A percentile compares a stretch with the other conserved stretches of the same genome.
phyloP scores from a whole-genome alignment of 352 stramenopile species.

The Halophytophthora polymorphica region DNA sequence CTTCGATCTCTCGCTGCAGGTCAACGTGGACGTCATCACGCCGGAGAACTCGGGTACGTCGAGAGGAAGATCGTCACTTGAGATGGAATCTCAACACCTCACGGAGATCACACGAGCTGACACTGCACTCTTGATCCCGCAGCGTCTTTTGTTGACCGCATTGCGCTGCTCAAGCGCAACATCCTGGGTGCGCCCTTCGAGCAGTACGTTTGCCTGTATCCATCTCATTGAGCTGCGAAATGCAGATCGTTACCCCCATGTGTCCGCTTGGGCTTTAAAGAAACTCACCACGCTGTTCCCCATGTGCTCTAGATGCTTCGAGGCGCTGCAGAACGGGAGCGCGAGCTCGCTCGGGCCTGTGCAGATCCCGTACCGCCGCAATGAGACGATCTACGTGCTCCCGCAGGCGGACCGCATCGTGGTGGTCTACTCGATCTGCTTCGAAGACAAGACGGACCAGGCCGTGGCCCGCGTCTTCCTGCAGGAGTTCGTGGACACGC shows the following conservation, averaged over 20 bases:
- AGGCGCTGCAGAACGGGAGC: constrained; percentile 66
- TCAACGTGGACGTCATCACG: constrained; percentile 77
- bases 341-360: constrained; percentile 51
- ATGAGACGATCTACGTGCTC: constrained; percentile 86
- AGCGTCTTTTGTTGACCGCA: constrained; percentile 72
- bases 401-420: constrained; percentile 87
- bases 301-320: constrained; percentile 46
- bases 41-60: constrained; percentile 56
- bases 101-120: not conserved
- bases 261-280: too few relatives aligned
- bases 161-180: constrained; percentile 82
- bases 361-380: constrained; percentile 84
- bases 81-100: not conserved
- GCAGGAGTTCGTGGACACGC: constrained; percentile 91
- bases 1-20: constrained; percentile 78
- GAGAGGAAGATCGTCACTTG: not conserved
- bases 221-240: too few relatives aligned
- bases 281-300: not conserved
- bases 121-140: constrained; percentile 3
- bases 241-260: too few relatives aligned
- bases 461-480: constrained; percentile 90
- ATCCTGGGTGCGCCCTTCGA: constrained; percentile 77
- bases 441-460: constrained; percentile 92
- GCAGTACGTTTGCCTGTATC: constrained; percentile 29
- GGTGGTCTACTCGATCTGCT: constrained; percentile 91